Percentiles rank a stretch among this genome's conserved stretches.
phyloP scores from a whole-genome alignment of 2,329 filamentous ascomycete species.

The Fusarium succisae region DNA sequence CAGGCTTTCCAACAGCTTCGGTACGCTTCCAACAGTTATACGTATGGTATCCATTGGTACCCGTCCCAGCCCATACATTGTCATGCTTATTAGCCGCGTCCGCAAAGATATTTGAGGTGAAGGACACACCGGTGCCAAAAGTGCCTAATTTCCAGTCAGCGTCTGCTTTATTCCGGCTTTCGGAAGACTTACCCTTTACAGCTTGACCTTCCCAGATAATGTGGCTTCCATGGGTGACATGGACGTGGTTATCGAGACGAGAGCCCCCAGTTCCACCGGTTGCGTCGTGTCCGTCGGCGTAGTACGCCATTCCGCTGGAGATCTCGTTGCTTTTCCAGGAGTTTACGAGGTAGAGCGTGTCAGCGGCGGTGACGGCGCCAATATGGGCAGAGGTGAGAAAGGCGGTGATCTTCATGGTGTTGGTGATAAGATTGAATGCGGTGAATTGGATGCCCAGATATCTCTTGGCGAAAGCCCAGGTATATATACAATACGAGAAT shows the following conservation, averaged over 20 bases:
- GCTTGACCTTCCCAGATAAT: background rate
- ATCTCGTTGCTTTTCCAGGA: background rate
- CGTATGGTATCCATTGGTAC: background rate
- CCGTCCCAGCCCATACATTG: background rate
- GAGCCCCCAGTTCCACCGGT: background rate
- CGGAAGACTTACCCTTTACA: background rate
- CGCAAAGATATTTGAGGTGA: slow-evolving; percentile 1
- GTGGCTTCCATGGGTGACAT: background rate
- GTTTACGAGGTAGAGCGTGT: background rate
- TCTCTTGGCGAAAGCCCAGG: background rate
- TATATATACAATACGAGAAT: background rate
- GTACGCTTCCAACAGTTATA: background rate
- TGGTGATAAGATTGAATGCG: rapidly evolving
- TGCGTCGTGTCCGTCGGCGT: background rate
- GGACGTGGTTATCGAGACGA: background rate
- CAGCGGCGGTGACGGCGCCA: rapidly evolving
- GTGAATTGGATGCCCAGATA: background rate
- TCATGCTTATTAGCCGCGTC: background rate
- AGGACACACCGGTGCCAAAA: background rate
- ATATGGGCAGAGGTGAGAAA: background rate
- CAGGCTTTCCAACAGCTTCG: background rate
- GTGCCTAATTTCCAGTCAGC: background rate
- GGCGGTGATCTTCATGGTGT: background rate
- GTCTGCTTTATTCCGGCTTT: rapidly evolving
- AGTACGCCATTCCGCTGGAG: slow-evolving; percentile 3